phyloP scores from a whole-genome alignment of 2,329 filamentous ascomycete genomes.

The Aspergillus sp. region DNA sequence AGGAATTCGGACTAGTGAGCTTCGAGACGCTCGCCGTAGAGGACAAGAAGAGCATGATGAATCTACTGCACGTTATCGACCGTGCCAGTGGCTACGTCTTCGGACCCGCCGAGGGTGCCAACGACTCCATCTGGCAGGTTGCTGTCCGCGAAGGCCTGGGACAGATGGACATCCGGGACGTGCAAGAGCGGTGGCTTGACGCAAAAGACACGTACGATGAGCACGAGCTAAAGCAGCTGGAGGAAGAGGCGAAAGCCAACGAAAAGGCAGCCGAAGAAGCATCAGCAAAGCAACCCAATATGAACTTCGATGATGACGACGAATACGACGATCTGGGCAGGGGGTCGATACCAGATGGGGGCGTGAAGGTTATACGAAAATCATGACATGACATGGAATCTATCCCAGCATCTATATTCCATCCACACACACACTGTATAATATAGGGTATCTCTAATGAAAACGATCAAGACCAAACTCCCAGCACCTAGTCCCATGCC shows the following conservation, averaged over 20 bases:
- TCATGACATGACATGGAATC: slow-evolving; percentile 39
- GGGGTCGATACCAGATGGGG: slow-evolving; percentile 57
- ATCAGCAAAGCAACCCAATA: slow-evolving; percentile 21
- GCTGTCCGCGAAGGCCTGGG: slow-evolving; percentile 74
- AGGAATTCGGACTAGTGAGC: slow-evolving; percentile 83
- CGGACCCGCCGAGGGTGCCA: slow-evolving; percentile 83
- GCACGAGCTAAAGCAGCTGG: slow-evolving; percentile 71
- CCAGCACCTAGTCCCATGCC: slow-evolving; percentile 8
- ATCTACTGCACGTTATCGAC: slow-evolving; percentile 83
- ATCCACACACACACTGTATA: slow-evolving; percentile 25
- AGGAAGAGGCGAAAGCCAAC: slow-evolving; percentile 67
- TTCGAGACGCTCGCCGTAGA: slow-evolving; percentile 96
- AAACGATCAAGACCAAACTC: slow-evolving; percentile 15
- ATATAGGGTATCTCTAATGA: slow-evolving; percentile 33
- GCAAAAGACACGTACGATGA: slow-evolving; percentile 84
- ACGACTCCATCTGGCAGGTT: slow-evolving; percentile 96
- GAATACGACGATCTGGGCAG: slow-evolving; percentile 22
- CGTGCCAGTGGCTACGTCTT: slow-evolving; percentile 92
- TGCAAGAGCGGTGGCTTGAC: slow-evolving; percentile 96
- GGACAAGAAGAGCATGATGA: slow-evolving; percentile 96
- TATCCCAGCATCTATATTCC: slow-evolving; percentile 11
- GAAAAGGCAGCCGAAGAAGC: slow-evolving; percentile 35
- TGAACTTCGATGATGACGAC: slow-evolving; percentile 22
- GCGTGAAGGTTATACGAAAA: slow-evolving; percentile 72
- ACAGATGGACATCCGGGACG: slow-evolving; percentile 79